Conservation (phyloP, 192 early-diverging fungal genomes). For the Entomortierella lignicola region DNA sequence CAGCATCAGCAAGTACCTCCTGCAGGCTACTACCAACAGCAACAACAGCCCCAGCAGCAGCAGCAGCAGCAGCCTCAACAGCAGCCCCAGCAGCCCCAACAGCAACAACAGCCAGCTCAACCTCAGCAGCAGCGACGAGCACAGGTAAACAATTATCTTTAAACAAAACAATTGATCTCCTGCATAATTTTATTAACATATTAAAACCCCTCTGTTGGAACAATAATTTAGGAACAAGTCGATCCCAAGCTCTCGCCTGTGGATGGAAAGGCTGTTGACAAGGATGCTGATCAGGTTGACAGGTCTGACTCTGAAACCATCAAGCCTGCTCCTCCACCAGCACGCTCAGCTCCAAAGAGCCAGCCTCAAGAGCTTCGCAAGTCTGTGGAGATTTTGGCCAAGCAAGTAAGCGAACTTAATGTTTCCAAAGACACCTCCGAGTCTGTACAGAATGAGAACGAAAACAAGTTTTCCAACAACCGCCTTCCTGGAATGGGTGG, state of each 20-base stretch:
- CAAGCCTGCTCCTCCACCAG: constrained; percentile 54
- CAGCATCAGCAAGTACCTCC: constrained; percentile 40
- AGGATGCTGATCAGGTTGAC: constrained; percentile 19
- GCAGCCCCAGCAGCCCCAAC: constrained; percentile 25
- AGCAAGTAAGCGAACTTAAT: constrained; percentile 65
- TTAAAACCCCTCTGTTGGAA: not conserved
- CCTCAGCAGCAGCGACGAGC: constrained; percentile 3
- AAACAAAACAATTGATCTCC: too few relatives aligned
- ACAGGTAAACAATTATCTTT: constrained; percentile 14
- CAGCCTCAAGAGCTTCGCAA: constrained; percentile 53
- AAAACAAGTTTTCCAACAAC: constrained; percentile 30
- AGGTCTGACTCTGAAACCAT: constrained; percentile 52
- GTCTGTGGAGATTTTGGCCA: constrained; percentile 66
- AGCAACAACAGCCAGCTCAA: too few relatives aligned
- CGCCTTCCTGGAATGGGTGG: constrained; percentile 66
- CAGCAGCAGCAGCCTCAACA: constrained; percentile 48
- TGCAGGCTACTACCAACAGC: constrained; percentile 52
- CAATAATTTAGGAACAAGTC: constrained; percentile 4
- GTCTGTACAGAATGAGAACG: constrained; percentile 45
- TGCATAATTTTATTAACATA: too few relatives aligned
- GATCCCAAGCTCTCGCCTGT: constrained; percentile 7
- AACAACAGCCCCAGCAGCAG: constrained; percentile 47
- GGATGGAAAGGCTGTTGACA: constrained; percentile 15
- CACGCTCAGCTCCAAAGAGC: constrained; percentile 44
- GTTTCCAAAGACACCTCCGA: constrained; percentile 42